phyloP scores from a whole-genome alignment of 164 flowering plant genomes.

The Vitis amurensis region DNA sequence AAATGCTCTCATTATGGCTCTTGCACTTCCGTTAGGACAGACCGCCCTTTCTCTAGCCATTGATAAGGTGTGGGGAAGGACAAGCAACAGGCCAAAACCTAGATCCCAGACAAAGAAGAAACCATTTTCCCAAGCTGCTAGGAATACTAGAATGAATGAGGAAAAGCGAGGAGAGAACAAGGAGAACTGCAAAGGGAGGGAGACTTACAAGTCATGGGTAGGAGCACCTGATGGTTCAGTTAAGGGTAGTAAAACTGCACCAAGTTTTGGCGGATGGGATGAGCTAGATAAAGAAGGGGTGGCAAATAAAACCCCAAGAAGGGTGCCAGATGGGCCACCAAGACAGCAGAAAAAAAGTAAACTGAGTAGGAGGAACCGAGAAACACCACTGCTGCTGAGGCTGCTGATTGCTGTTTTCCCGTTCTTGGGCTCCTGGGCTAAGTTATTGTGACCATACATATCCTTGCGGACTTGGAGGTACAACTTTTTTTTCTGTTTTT shows the following conservation, averaged over 20 bases:
- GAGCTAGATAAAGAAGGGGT: conserved; percentile 33
- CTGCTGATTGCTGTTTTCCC: conserved; percentile 45
- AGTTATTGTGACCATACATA: conserved; percentile 11
- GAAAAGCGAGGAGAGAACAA: conserved; percentile 13
- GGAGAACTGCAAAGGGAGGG: not conserved
- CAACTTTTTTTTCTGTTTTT: too few species aligned
- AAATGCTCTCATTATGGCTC: conserved; percentile 52
- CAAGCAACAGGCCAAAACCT: conserved; percentile 12
- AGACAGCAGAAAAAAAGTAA: conserved; percentile 20
- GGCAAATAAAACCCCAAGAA: not conserved
- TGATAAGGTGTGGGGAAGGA: conserved; percentile 39
- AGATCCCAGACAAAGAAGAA: conserved; percentile 19
- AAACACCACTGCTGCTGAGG: conserved; percentile 37
- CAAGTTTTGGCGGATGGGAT: conserved; percentile 58
- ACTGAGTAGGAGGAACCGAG: conserved; percentile 32
- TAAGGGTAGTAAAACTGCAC: conserved; percentile 8
- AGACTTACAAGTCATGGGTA: conserved; percentile 31
- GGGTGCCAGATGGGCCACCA: conserved; percentile 8
- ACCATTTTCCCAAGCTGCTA: conserved; percentile 27
- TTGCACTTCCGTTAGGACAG: conserved; percentile 62
- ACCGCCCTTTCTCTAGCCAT: conserved; percentile 38
- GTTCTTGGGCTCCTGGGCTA: conserved; percentile 40
- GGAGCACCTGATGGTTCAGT: conserved; percentile 16
- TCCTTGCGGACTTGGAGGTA: too few species aligned
- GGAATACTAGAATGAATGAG: conserved; percentile 8